phyloP scores from a whole-genome alignment of 2,329 filamentous ascomycete genomes.

The Venturia pyrina region DNA sequence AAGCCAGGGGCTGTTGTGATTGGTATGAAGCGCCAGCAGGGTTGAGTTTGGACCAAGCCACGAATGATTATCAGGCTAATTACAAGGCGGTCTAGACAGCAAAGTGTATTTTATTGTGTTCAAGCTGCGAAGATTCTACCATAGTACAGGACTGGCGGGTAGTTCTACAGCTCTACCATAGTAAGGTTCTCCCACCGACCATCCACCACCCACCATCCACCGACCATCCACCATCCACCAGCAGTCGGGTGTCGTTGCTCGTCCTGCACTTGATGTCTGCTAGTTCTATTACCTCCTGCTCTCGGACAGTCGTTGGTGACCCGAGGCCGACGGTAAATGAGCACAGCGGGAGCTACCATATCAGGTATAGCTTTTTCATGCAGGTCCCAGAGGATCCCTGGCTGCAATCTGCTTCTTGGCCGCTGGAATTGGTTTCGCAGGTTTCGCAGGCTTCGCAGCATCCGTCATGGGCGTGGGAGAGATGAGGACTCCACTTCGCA shows the following conservation, averaged over 20 bases:
- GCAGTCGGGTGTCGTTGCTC: no score
- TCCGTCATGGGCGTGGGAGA: no score
- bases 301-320: background rate
- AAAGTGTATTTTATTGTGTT: background rate
- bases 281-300: no score
- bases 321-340: background rate
- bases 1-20: background rate
- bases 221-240: no score
- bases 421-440: no score
- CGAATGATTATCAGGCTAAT: background rate
- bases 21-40: background rate
- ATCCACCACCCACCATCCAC: background rate
- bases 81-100: background rate
- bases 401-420: background rate
- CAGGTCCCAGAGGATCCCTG: background rate
- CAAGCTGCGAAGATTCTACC: no score
- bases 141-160: no score
- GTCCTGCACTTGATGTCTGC: background rate
- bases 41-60: background rate
- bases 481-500: background rate
- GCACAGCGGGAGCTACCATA: background rate
- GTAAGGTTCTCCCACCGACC: no score
- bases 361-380: background rate
- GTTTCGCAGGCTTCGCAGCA: no score
- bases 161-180: no score